Evolutionary conservation across 805 yeast genomes (phyloP).

Genomic region (Candida chilensis): DNA sequence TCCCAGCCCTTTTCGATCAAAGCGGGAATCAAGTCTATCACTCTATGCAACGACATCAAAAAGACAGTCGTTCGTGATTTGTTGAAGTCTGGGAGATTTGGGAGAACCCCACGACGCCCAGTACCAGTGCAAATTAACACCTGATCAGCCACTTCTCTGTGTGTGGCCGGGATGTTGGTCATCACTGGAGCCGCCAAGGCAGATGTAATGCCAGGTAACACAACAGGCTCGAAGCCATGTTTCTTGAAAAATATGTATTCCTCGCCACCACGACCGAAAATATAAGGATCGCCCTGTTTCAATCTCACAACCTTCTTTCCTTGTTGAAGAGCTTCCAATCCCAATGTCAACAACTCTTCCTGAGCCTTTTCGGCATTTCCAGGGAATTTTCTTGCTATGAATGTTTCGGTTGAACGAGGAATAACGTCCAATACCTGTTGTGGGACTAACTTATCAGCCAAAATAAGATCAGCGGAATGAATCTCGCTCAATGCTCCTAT

Average conservation of each 20-base stretch:
- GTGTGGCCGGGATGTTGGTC: slow-evolving; percentile 84
- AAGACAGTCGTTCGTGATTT: slow-evolving; percentile 74
- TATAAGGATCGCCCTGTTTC: slow-evolving; percentile 96
- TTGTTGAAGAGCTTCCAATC: slow-evolving; percentile 49
- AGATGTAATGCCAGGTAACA: slow-evolving; percentile 83
- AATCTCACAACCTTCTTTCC: slow-evolving; percentile 81
- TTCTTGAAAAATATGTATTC: slow-evolving; percentile 62
- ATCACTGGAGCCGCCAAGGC: slow-evolving; percentile 83
- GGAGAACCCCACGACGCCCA: slow-evolving; percentile 79
- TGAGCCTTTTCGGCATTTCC: slow-evolving; percentile 96
- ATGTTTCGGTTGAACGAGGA: slow-evolving; percentile 66
- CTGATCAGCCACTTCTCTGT: slow-evolving; percentile 87
- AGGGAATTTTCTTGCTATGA: slow-evolving; percentile 90
- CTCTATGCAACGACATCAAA: slow-evolving; percentile 83
- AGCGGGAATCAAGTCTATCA: slow-evolving; percentile 42
- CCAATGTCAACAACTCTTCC: slow-evolving; percentile 67
- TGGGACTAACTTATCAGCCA: slow-evolving; percentile 92
- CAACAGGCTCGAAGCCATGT: slow-evolving; percentile 64
- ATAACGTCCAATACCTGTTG: slow-evolving; percentile 74
- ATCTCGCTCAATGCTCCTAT: slow-evolving; percentile 80
- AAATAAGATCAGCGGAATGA: slow-evolving; percentile 68
- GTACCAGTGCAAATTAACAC: slow-evolving; percentile 92
- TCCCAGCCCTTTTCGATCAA: slow-evolving; percentile 55
- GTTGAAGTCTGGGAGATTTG: slow-evolving; percentile 68
- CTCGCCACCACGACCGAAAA: slow-evolving; percentile 95